Conservation (phyloP, 2,329 filamentous ascomycete genomes). For the Macrophomina pseudophaseolina region DNA sequence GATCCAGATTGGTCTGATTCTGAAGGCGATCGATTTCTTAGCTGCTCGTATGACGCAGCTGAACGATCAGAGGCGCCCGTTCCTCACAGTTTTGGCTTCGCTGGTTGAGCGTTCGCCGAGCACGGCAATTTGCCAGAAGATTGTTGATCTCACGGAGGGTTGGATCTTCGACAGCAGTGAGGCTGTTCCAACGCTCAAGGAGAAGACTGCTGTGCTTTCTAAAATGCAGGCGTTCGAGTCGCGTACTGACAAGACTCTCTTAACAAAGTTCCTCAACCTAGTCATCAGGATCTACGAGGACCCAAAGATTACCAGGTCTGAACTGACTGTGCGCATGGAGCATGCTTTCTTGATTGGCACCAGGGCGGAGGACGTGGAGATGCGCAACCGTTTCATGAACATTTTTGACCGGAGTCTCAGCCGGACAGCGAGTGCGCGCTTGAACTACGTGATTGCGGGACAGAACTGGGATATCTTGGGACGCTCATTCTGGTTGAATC, state of each 20-base stretch:
- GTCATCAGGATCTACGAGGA: slow-evolving; percentile 99
- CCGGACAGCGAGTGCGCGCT: slow-evolving; percentile 84
- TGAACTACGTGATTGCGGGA: slow-evolving; percentile 85
- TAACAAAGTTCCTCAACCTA: slow-evolving; percentile 91
- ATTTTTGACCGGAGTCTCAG: slow-evolving; percentile 96
- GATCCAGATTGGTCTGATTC: slow-evolving; percentile 86
- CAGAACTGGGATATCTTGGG: slow-evolving; percentile 97
- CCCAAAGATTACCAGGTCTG: slow-evolving; percentile 90
- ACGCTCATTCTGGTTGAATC: slow-evolving; percentile 95
- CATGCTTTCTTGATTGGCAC: slow-evolving; percentile 97
- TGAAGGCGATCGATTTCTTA: slow-evolving; percentile 93
- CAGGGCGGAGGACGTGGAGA: slow-evolving; percentile 88
- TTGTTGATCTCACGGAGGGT: slow-evolving; percentile 87
- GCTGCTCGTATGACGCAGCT: slow-evolving; percentile 90
- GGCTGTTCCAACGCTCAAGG: slow-evolving; percentile 95
- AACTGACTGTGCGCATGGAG: slow-evolving; percentile 95
- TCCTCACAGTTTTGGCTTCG: slow-evolving; percentile 91
- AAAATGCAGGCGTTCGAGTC: slow-evolving; percentile 98
- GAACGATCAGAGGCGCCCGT: slow-evolving; percentile 87
- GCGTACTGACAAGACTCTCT: slow-evolving; percentile 78
- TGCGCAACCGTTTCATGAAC: slow-evolving; percentile 94
- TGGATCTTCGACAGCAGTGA: slow-evolving; percentile 98
- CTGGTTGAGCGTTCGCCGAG: slow-evolving; percentile 95
- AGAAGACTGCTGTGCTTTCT: slow-evolving; percentile 97
- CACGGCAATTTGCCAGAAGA: slow-evolving; percentile 85